Base-by-base conservation (phyloP, 345 rosid genomes). In the Microcos paniculata region DNA sequence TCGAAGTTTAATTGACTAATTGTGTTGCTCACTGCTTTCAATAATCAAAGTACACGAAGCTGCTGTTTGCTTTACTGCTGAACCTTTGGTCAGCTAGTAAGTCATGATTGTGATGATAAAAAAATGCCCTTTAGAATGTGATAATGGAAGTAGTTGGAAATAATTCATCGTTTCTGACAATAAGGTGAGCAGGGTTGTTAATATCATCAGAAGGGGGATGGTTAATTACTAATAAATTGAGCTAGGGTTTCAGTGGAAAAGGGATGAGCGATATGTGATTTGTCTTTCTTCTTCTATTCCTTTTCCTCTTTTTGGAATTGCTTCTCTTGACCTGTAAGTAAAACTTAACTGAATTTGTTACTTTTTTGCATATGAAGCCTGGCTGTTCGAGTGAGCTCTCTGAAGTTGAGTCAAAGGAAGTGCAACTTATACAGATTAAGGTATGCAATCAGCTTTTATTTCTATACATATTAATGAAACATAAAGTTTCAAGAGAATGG, bases 331-430 rank as follows among this genome's bases (percentile, higher is more conserved):
- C 46, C 12, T 40, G 3, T 52, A 35, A 30, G 38, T 12, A 49
- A 8, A 1, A 40, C 45, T 33, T 80, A 35, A 70, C 55, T 61
- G 59, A 45, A 35, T 43, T 40, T 69, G 66, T 35, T 53, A 1
- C 45, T 76, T 21, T 58, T 81, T 74, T 84, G 70, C 76, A 48
- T 65, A n/a, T 84, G 49, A 78, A 95, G 97, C 98, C 99, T 82
- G 98, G 98, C 68, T 95, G 98, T 85, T 91, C 96, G 18, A 93
- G 90, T 81, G 96, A 95, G 88, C 85, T 95, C 52, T 82, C 97
- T 79, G 92, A 89, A 66, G 82, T 85, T 53, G 86, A 84, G 73
- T 77, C 85, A 55, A 71, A 82, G 15, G 87, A 88, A 81, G 92
- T 89, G 43, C 94, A 91, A 75, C 94, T 93, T 75, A 80, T 93